Evolutionary conservation across 2,329 filamentous ascomycete species (phyloP), one percentile per base, ranked within the genome.

Genomic region (Ceratocystis destructans): DNA sequence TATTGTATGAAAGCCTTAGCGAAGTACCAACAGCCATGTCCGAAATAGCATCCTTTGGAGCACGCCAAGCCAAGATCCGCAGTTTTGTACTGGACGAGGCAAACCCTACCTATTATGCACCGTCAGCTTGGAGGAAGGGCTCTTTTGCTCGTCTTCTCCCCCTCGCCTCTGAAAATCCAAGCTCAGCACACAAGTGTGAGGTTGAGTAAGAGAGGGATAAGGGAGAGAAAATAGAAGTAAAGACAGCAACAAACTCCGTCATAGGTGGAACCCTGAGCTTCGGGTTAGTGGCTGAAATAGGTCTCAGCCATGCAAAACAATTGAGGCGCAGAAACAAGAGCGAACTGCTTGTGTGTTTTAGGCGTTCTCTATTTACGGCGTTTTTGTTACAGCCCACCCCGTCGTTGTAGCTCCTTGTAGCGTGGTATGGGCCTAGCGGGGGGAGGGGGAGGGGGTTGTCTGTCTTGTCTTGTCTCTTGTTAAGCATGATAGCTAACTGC

Each of bases 351-450:
- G 28, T 10, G 53, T 59, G 53, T 59, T 59, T 31, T 33, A 59
- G 53, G 53, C 53, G 53, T 33, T 59, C 53, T 59, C 53, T 59
- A 59, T 59, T 59, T 59, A 59, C 22, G 22, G 28, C 53, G 28
- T 55, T 5, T 33, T 59, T 31, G 53, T 33, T 33, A 59, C 53
- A 59, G 53, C 22, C 28, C 12, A 25, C 12, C n/a, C 25, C 10
- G 31, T 28, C 53, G 53, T 22, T n/a, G 17, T 8, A n/a, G 46
- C 46, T 50, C 46, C 33, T 12, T 41, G 37, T 41, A 41, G 37
- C 37, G 37, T 41, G 37, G 37, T 41, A 41, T 12, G 37, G 37
- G 37, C 37, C 37, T 41, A 41, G 37, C 37, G 37, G 37, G 37
- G 8, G 33, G 2, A 3, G 8, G 8, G 37, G 37, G 37, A 15